Conservation (phyloP, 2,329 filamentous ascomycete species). For the Fusarium poae region DNA sequence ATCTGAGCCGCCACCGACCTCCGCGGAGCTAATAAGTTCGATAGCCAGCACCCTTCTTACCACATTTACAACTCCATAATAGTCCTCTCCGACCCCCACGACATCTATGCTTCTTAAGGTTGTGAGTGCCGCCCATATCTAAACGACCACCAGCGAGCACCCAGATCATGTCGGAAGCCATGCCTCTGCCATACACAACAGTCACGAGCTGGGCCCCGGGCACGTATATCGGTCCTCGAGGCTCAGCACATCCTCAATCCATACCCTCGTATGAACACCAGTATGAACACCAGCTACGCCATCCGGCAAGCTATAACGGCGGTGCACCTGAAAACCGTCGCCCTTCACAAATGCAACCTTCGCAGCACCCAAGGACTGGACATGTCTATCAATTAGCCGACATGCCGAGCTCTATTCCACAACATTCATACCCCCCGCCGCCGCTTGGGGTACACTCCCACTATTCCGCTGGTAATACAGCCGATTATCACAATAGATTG, state of each 20-base stretch:
- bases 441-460: conserved; percentile 22
- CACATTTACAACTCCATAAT: conserved; percentile 30
- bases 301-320: conserved; percentile 43
- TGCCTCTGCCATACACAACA: conserved; percentile 44
- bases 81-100: conserved; percentile 19
- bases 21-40: conserved; percentile 32
- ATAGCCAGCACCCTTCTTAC: conserved; percentile 29
- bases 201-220: conserved; percentile 38
- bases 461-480: conserved; percentile 10
- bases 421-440: conserved; percentile 36
- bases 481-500: conserved; percentile 26
- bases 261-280: conserved; percentile 44
- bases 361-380: conserved; percentile 19
- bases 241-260: conserved; percentile 46
- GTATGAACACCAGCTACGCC: conserved; percentile 42
- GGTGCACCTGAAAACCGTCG: conserved; percentile 33
- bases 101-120: conserved; percentile 42
- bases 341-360: conserved; percentile 27
- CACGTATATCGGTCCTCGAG: conserved; percentile 34
- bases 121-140: conserved; percentile 34
- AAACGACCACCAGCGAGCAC: conserved; percentile 40
- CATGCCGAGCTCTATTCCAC: conserved; percentile 28
- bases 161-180: conserved; percentile 46
- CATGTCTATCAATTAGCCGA: conserved; percentile 34
- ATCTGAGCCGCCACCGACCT: conserved; percentile 40